Evolutionary conservation across 495 filamentous ascomycete genomes (phyloP).

Genomic region (Emericellopsis terricola): DNA sequence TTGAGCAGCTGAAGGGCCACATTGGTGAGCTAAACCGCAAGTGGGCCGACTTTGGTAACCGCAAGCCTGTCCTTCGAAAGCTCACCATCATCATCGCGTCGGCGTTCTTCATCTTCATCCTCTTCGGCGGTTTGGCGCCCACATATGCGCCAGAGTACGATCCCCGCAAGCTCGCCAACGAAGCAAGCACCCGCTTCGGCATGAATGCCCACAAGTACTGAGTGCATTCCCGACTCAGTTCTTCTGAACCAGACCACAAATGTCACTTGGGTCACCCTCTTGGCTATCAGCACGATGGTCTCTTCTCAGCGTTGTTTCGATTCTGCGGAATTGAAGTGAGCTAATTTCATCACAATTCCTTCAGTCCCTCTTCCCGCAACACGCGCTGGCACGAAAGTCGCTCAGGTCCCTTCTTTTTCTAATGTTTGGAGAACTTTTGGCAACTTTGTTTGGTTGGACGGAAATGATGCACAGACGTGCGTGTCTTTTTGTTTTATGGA

Average conservation of each 20-base stretch:
- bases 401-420: conserved; percentile 1
- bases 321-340: too few species aligned
- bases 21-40: conserved; percentile 45
- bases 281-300: too few species aligned
- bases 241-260: too few species aligned
- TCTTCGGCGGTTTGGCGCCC: conserved; percentile 39
- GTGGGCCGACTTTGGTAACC: conserved; percentile 77
- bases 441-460: conserved; percentile 1
- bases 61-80: conserved; percentile 58
- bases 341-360: too few species aligned
- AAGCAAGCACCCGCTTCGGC: conserved; percentile 28
- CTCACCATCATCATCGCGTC: conserved; percentile 42
- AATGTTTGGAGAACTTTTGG: not conserved
- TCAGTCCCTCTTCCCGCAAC: too few species aligned
- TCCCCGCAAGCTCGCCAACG: conserved; percentile 22
- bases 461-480: too few species aligned
- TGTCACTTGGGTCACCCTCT: too few species aligned
- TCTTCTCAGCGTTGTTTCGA: too few species aligned
- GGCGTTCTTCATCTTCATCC: conserved; percentile 43
- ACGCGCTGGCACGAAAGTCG: too few species aligned
- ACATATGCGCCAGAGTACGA: conserved; percentile 27
- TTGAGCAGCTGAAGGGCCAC: conserved; percentile 66
- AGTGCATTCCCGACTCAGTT: too few species aligned
- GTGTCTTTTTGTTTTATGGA: conserved; percentile 1
- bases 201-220: conserved; percentile 10